Evolutionary conservation across 73 alveolate genomes (phyloP).

Genomic region (Tetrahymena borealis): DNA sequence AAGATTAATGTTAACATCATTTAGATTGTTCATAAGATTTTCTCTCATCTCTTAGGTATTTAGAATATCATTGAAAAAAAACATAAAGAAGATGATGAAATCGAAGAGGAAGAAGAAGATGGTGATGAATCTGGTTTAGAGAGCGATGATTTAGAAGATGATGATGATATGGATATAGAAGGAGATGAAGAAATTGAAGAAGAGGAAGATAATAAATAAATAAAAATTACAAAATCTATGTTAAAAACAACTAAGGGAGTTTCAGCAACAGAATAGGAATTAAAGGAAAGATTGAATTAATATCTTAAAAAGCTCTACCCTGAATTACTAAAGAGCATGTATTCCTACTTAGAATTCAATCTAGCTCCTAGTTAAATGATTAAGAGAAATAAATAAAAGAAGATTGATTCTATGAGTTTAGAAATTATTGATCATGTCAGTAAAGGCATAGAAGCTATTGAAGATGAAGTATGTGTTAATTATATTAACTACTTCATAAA

Average conservation of each 20-base stretch:
- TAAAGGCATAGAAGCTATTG: background rate
- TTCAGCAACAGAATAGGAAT: background rate
- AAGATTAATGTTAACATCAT: background rate
- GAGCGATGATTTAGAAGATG: background rate
- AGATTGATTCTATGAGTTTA: background rate
- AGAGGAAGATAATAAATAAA: background rate
- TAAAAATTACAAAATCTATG: background rate
- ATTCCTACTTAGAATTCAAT: background rate
- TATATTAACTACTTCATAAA: background rate
- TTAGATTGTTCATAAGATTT: background rate
- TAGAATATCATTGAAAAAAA: background rate
- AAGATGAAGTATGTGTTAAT: background rate
- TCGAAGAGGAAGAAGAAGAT: background rate
- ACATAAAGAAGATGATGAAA: background rate
- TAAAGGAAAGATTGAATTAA: background rate
- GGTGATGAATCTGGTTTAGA: background rate
- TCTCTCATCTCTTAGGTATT: background rate
- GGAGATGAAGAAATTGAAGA: background rate
- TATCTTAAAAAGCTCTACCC: background rate
- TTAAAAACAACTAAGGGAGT: background rate
- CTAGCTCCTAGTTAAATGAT: background rate
- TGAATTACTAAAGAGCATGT: background rate
- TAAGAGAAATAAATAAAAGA: background rate
- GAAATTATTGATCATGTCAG: background rate
- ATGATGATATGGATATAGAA: background rate